phyloP scores from a whole-genome alignment of 2,329 filamentous ascomycete species.

The Colletotrichum karsti region DNA sequence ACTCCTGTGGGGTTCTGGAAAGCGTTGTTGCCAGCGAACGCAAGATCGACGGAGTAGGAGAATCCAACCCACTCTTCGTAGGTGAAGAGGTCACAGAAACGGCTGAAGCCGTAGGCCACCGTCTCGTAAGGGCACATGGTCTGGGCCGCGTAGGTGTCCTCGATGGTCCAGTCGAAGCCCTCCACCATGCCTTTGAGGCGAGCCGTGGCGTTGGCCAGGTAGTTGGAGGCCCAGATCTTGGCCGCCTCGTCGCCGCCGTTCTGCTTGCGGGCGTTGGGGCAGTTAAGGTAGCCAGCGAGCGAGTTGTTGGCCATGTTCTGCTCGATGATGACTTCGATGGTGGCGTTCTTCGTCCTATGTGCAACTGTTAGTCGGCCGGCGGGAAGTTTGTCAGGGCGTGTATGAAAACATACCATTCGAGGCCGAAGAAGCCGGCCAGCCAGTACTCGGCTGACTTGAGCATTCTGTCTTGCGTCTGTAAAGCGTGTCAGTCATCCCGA shows the following conservation, averaged over 20 bases:
- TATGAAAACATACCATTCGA: slow-evolving; percentile 63
- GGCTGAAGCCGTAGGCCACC: slow-evolving; percentile 77
- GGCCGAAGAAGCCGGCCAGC: slow-evolving; percentile 80
- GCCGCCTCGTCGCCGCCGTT: slow-evolving; percentile 61
- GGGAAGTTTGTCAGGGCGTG: neutral
- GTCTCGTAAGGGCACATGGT: slow-evolving; percentile 82
- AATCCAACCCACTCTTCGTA: slow-evolving; percentile 79
- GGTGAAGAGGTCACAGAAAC: slow-evolving; percentile 79
- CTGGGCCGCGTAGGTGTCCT: slow-evolving; percentile 74
- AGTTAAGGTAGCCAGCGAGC: slow-evolving; percentile 72
- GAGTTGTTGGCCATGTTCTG: slow-evolving; percentile 72
- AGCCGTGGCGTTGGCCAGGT: slow-evolving; percentile 70
- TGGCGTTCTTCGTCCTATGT: slow-evolving; percentile 70
- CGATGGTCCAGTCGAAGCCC: slow-evolving; percentile 69
- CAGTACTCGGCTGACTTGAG: slow-evolving; percentile 81
- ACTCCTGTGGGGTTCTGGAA: slow-evolving; percentile 72
- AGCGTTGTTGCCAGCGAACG: slow-evolving; percentile 67
- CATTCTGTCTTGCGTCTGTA: slow-evolving; percentile 77
- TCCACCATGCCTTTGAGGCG: slow-evolving; percentile 65
- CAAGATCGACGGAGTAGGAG: slow-evolving; percentile 75
- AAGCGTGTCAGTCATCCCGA: slow-evolving; percentile 17
- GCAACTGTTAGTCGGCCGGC: neutral
- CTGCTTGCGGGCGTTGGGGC: slow-evolving; percentile 67
- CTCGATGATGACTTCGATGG: slow-evolving; percentile 78
- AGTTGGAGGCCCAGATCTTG: slow-evolving; percentile 68